Conservation (phyloP, 2,329 filamentous ascomycete species). For the Colletotrichum cordylinicola region DNA sequence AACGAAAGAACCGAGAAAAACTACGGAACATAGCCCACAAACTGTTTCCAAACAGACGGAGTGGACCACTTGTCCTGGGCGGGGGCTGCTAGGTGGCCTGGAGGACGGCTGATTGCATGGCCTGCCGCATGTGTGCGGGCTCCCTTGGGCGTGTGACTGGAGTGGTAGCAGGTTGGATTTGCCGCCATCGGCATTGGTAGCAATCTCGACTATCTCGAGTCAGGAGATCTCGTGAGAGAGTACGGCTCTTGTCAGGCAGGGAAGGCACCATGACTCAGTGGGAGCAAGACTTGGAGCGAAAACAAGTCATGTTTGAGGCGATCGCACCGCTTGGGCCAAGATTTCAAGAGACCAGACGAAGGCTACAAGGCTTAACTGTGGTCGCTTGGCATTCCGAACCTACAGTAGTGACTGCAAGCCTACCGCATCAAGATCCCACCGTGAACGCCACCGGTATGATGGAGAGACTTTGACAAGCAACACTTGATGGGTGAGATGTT, state of each 20-base stretch:
- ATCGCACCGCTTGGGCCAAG: background rate
- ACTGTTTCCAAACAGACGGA: background rate
- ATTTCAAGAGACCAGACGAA: background rate
- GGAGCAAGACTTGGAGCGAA: background rate
- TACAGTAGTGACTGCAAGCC: background rate
- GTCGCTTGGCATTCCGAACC: background rate
- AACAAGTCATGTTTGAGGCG: background rate
- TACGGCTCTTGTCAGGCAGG: background rate
- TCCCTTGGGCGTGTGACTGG: background rate
- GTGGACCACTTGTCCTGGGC: background rate
- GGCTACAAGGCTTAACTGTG: background rate
- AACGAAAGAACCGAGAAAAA: background rate
- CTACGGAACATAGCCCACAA: background rate
- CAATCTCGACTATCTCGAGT: background rate
- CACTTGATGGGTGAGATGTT: background rate
- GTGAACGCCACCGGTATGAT: background rate
- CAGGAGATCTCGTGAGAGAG: background rate
- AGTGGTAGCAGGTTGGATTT: background rate
- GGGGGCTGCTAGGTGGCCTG: background rate
- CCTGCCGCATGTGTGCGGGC: background rate
- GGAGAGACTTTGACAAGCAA: background rate
- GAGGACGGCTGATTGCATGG: background rate
- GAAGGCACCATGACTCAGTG: background rate
- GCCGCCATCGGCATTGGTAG: background rate
- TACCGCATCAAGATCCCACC: background rate